phyloP scores from a whole-genome alignment of 2,329 filamentous ascomycete genomes.

The Colletotrichum liriopes region DNA sequence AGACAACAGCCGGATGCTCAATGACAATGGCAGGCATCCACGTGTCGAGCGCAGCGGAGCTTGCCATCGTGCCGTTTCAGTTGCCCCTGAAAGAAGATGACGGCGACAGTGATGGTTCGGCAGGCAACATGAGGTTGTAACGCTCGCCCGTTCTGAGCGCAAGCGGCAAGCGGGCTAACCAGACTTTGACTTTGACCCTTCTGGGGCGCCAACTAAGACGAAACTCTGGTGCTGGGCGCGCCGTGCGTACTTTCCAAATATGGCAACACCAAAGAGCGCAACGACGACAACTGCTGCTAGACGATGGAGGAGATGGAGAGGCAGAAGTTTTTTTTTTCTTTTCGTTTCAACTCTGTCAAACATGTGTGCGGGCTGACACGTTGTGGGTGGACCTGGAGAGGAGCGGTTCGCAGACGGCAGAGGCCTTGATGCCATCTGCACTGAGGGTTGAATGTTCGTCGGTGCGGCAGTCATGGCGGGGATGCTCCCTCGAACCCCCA shows the following conservation, averaged over 20 bases:
- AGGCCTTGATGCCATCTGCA: conserved; percentile 14
- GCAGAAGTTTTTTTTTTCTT: background rate
- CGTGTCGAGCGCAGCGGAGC: conserved; percentile 9
- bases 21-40: conserved; percentile 1
- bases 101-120: conserved; percentile 6
- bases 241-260: conserved; percentile 22
- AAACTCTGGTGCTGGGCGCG: conserved; percentile 24
- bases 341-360: conserved; percentile 27
- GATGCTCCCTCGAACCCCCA: conserved; percentile 19
- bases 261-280: conserved; percentile 9
- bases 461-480: conserved; percentile 21
- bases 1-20: conserved; percentile 7
- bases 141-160: conserved; percentile 35
- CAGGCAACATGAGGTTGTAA: conserved; percentile 15
- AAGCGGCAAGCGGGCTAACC: conserved; percentile 11
- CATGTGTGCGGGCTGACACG: conserved; percentile 31
- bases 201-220: conserved; percentile 22
- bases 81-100: conserved; percentile 11
- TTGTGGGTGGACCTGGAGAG: conserved; percentile 17
- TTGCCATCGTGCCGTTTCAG: conserved; percentile 34
- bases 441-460: conserved; percentile 10
- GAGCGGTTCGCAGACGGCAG: conserved; percentile 23
- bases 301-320: background rate
- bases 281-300: background rate
- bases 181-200: conserved; percentile 29